Conservation (phyloP, 1,139 yeast genomes). For the Geotrichum australiense region DNA sequence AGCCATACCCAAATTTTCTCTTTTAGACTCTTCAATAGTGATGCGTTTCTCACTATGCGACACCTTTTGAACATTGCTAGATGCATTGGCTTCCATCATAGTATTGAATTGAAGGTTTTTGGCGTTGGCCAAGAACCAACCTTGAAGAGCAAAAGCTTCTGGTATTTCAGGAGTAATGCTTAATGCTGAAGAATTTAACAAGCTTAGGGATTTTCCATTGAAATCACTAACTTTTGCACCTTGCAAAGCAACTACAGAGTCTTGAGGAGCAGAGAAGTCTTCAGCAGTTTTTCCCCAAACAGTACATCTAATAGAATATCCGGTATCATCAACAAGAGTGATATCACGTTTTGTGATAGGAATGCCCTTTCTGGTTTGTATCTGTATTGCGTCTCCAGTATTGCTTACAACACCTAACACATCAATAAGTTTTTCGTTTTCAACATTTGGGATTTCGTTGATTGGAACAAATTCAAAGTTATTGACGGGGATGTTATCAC, state of each 20-base stretch:
- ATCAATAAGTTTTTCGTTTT: slow-evolving; percentile 69
- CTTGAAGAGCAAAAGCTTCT: slow-evolving; percentile 80
- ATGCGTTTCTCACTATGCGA: slow-evolving; percentile 38
- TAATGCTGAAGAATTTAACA: slow-evolving; percentile 72
- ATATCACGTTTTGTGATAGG: slow-evolving; percentile 89
- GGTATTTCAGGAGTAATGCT: slow-evolving; percentile 79
- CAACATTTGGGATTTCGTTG: slow-evolving; percentile 56
- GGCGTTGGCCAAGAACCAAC: slow-evolving; percentile 91
- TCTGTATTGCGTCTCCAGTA: slow-evolving; percentile 66
- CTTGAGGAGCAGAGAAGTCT: slow-evolving; percentile 66
- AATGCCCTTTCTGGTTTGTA: slow-evolving; percentile 89
- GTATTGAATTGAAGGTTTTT: slow-evolving; percentile 53
- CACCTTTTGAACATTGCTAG: slow-evolving; percentile 27
- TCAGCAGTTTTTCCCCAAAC: slow-evolving; percentile 87
- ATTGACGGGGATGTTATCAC: slow-evolving; percentile 60
- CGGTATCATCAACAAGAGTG: slow-evolving; percentile 76
- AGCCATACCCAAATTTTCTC: slow-evolving; percentile 61
- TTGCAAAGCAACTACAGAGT: slow-evolving; percentile 85
- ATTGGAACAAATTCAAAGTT: slow-evolving; percentile 71
- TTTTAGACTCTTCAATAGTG: slow-evolving; percentile 59
- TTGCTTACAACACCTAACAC: slow-evolving; percentile 80
- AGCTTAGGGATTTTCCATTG: slow-evolving; percentile 76
- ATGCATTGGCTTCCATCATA: slow-evolving; percentile 34
- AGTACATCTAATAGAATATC: slow-evolving; percentile 69
- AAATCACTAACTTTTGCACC: slow-evolving; percentile 88